These are phyloP conservation scores for Saraca asoca DNA, from an alignment of 331 rosid genomes.

Conservation along the genomic window DNA sequence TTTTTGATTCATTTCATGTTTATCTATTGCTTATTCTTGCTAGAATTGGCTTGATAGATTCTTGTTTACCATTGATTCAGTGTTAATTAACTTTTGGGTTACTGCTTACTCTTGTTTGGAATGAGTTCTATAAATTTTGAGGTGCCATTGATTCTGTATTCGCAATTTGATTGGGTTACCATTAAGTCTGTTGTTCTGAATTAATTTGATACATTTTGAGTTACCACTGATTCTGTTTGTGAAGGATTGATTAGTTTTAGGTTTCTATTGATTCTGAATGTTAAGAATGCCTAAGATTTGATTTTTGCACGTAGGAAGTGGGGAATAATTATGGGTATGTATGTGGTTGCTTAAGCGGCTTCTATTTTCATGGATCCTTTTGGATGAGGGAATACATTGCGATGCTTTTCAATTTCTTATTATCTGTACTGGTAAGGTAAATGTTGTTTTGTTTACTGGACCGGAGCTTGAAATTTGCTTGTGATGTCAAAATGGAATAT, in stretches of 20 bases:
- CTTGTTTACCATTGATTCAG: background rate
- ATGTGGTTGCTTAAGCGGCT: background rate
- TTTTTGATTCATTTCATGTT: slow-evolving; percentile 7
- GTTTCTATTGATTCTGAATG: too few species aligned
- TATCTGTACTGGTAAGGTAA: slow-evolving; percentile 6
- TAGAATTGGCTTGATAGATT: slow-evolving; percentile 14
- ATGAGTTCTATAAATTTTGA: too few species aligned
- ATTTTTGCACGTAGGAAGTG: slow-evolving; percentile 9
- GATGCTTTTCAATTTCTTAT: background rate
- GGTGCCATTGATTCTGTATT: too few species aligned
- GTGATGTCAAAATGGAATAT: slow-evolving; percentile 9
- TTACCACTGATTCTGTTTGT: too few species aligned
- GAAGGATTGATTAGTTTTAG: too few species aligned
- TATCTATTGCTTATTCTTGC: background rate
- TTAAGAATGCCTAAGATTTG: slow-evolving; percentile 14
- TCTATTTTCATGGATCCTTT: slow-evolving; percentile 14
- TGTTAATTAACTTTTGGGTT: too few species aligned
- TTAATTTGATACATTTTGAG: too few species aligned
- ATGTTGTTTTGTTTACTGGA: too few species aligned
- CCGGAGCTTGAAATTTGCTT: slow-evolving; percentile 3
- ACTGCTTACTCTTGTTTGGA: too few species aligned
- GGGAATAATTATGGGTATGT: slow-evolving; percentile 6
- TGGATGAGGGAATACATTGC: background rate
- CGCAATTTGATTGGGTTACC: too few species aligned
- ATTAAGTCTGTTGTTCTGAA: too few species aligned